These are phyloP conservation scores for Mariannaea elegans DNA, from an alignment of 2,329 filamentous ascomycete genomes.

Conservation along the genomic window DNA sequence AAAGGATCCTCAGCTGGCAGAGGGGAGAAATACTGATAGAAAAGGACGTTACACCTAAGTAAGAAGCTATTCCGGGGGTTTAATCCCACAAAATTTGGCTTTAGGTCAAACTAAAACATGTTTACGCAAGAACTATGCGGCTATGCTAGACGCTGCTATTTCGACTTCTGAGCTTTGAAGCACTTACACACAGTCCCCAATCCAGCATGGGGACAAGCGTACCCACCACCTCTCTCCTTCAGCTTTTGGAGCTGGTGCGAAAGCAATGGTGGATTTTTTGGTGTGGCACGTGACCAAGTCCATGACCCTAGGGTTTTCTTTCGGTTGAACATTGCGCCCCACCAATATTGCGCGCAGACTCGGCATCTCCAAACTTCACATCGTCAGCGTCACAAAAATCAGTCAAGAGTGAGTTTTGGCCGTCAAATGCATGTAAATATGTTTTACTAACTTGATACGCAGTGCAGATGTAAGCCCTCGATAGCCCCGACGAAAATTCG, in stretches of 20 bases:
- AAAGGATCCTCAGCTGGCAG: constrained; percentile 48
- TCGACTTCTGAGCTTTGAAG: no score
- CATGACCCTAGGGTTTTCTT: constrained; percentile 50
- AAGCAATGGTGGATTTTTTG: neutral
- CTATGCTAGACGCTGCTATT: no score
- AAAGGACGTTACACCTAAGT: neutral
- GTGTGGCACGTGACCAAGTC: constrained; percentile 42
- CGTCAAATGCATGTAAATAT: constrained; percentile 18
- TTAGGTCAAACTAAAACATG: no score
- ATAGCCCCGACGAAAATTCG: constrained; percentile 36
- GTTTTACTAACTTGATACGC: constrained; percentile 38
- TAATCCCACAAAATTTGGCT: no score
- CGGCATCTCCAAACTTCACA: constrained; percentile 49
- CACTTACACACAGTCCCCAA: no score
- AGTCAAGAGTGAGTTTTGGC: constrained; percentile 65
- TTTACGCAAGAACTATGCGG: no score
- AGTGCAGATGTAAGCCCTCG: constrained; percentile 88
- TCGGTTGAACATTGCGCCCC: constrained; percentile 48
- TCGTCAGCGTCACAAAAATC: constrained; percentile 60
- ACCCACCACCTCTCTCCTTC: neutral
- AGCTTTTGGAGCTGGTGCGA: neutral
- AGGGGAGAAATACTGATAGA: constrained; percentile 11
- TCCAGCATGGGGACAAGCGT: no score
- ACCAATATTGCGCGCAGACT: constrained; percentile 55
- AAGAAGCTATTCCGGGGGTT: no score